Evolutionary conservation across 345 rosid genomes (phyloP).

Genomic region (Durio zibethinus): DNA sequence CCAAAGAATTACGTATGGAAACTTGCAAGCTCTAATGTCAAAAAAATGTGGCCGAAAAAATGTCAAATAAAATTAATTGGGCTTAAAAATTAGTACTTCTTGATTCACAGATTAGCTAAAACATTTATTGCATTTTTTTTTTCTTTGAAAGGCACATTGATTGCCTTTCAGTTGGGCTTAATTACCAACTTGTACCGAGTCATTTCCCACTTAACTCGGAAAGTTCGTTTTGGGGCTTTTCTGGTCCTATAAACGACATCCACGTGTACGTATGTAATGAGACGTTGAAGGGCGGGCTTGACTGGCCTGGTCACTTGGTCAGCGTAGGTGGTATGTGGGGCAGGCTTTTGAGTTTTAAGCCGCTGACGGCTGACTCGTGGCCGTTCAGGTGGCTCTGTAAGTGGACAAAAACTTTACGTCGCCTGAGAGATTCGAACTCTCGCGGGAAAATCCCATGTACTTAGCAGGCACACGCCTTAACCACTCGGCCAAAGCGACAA

Average conservation of each 20-base stretch:
- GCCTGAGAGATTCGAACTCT: conserved; percentile 76
- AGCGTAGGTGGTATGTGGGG: background rate
- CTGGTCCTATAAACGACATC: background rate
- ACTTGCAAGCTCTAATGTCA: background rate
- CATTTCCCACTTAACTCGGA: background rate
- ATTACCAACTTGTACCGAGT: background rate
- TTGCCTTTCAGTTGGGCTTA: background rate
- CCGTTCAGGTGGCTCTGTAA: too few relatives aligned
- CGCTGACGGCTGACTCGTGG: background rate
- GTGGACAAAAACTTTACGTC: conserved; percentile 3
- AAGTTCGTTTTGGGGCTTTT: background rate
- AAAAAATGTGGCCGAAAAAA: too few relatives aligned
- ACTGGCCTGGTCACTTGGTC: background rate
- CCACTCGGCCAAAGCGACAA: conserved; percentile 82
- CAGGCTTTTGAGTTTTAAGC: background rate
- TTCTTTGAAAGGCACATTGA: too few relatives aligned
- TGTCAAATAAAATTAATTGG: background rate
- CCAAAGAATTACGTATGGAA: too few relatives aligned
- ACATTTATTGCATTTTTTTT: background rate
- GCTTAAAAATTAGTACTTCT: background rate
- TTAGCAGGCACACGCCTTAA: conserved; percentile 89
- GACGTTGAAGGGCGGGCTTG: background rate
- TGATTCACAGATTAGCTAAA: background rate
- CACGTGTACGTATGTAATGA: background rate
- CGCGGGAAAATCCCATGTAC: conserved; percentile 79